Evolutionary conservation across 1,284 basidiomycete species (phyloP).

Genomic region (Cystobasidium pallidum): DNA sequence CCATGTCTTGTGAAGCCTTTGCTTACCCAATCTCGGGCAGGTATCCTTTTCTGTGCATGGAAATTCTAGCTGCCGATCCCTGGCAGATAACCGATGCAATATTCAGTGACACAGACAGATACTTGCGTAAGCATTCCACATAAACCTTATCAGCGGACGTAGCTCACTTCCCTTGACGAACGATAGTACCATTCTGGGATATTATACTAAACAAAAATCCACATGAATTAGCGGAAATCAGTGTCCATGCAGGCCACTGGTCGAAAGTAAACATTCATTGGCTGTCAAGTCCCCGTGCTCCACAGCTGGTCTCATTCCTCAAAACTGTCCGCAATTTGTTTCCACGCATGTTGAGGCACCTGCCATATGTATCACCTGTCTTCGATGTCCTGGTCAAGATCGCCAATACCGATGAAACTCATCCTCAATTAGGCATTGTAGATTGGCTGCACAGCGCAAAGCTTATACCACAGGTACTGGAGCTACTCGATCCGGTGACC

Average conservation of each 20-base stretch:
- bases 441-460: conserved; percentile 67
- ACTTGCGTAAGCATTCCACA: conserved; percentile 51
- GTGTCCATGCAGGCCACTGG: conserved; percentile 52
- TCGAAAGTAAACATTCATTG: conserved; percentile 55
- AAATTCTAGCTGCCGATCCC: conserved; percentile 93
- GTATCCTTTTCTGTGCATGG: conserved; percentile 91
- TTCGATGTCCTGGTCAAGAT: conserved; percentile 90
- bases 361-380: conserved; percentile 72
- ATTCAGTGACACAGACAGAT: conserved; percentile 69
- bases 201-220: conserved; percentile 76
- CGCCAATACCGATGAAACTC: conserved; percentile 85
- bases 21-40: conserved; percentile 59
- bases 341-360: conserved; percentile 78
- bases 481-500: conserved; percentile 74
- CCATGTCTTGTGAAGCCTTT: not conserved
- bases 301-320: conserved; percentile 89
- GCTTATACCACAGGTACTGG: conserved; percentile 79
- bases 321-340: conserved; percentile 79
- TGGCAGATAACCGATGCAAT: conserved; percentile 93
- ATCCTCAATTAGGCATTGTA: conserved; percentile 79
- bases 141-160: conserved; percentile 3
- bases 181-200: conserved; percentile 81
- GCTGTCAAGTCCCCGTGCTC: conserved; percentile 44
- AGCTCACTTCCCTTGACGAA: not conserved
- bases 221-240: conserved; percentile 49